Conservation (phyloP, 352 stramenopile genomes). For the Discostella stelligera region DNA sequence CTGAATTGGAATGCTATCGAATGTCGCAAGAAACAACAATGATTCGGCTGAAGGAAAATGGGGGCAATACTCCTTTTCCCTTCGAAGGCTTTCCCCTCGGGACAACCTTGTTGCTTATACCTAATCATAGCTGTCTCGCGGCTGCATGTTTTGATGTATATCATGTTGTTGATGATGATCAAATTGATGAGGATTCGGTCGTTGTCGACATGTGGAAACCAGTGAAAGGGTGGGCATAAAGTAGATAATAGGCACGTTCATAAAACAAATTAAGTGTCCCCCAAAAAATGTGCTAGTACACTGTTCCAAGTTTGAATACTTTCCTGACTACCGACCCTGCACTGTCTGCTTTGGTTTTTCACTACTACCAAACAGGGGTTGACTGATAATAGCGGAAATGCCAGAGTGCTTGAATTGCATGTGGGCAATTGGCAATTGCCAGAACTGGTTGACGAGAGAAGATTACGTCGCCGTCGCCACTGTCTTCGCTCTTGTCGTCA, state of each 20-base stretch:
- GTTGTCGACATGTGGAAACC: constrained; percentile 33
- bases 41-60: constrained; percentile 18
- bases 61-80: constrained; percentile 20
- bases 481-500: no score
- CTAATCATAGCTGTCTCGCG: constrained; percentile 45
- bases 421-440: no score
- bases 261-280: background rate
- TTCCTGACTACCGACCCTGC: no score
- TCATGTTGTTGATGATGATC: constrained; percentile 33
- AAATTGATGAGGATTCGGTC: constrained; percentile 1
- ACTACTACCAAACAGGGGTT: no score
- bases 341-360: no score
- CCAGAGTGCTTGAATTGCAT: no score
- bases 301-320: no score
- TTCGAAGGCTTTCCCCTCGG: constrained; percentile 42
- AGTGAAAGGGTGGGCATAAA: constrained; percentile 26
- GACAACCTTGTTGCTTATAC: constrained; percentile 30
- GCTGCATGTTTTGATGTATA: constrained; percentile 45
- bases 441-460: no score
- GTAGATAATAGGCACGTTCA: background rate
- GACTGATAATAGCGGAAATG: no score
- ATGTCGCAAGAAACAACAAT: constrained; percentile 54
- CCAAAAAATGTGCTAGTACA: no score
- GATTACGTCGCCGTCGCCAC: no score
- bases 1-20: constrained; percentile 46